Conservation (phyloP, 305 asterid species). For the Fraxinus velutina region DNA sequence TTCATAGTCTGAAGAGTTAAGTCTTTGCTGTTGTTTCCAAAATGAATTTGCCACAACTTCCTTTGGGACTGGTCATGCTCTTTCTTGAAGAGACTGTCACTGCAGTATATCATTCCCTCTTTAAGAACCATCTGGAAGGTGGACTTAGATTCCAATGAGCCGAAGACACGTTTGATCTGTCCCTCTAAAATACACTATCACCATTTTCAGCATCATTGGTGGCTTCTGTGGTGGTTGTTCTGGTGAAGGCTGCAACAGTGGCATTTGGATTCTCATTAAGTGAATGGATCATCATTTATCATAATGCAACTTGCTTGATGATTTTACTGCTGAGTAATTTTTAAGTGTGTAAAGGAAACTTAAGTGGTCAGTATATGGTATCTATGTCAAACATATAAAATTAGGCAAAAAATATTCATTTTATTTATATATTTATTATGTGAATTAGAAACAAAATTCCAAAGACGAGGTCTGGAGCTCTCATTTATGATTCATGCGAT, state of each 20-base stretch:
- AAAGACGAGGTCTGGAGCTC: neutral
- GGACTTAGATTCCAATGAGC: neutral
- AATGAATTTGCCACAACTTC: neutral
- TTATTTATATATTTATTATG: neutral
- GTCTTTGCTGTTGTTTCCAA: neutral
- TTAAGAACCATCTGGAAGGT: neutral
- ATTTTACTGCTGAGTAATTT: neutral
- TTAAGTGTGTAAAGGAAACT: neutral
- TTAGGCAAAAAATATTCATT: neutral
- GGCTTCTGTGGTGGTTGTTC: neutral
- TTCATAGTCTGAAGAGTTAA: neutral
- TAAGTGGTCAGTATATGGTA: neutral
- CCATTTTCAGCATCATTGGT: neutral
- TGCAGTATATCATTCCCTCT: neutral
- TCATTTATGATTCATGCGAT: neutral
- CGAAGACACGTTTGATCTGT: neutral
- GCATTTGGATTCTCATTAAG: neutral
- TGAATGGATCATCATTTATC: neutral
- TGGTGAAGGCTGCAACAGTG: neutral
- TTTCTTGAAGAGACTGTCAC: neutral
- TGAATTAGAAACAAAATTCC: neutral
- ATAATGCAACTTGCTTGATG: neutral
- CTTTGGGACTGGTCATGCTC: neutral
- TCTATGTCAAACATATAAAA: neutral
- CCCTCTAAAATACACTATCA: neutral